These are phyloP conservation scores for Trametes polyzona DNA, from an alignment of 1,284 basidiomycete species.

Conservation along the genomic window DNA sequence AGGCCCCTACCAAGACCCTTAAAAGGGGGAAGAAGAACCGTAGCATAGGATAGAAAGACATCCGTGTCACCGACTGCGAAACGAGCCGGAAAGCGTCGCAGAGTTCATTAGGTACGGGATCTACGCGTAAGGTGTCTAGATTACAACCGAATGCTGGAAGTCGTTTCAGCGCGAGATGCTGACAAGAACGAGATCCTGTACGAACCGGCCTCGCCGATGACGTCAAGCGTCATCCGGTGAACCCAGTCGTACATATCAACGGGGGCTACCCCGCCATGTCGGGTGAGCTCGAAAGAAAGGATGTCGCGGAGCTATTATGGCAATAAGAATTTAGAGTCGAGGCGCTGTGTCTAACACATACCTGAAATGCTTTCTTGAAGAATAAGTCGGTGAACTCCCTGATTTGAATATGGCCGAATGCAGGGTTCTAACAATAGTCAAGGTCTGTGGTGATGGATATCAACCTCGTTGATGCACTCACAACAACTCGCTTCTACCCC, in stretches of 20 bases:
- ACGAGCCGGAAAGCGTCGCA: constrained; percentile 41
- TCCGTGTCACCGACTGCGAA: constrained; percentile 6
- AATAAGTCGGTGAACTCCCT: constrained; percentile 58
- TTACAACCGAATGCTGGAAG: constrained; percentile 43
- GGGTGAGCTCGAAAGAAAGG: constrained; percentile 21
- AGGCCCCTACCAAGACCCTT: constrained; percentile 19
- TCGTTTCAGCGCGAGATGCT: no score
- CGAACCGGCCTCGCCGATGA: constrained; percentile 52
- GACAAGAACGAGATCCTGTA: background rate
- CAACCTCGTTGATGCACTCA: no score
- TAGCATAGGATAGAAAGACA: constrained; percentile 5
- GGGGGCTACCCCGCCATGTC: constrained; percentile 18
- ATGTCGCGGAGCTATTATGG: constrained; percentile 33
- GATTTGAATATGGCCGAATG: constrained; percentile 57
- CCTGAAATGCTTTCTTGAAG: constrained; percentile 52
- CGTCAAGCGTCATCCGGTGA: constrained; percentile 48
- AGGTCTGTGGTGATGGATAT: no score
- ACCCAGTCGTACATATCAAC: constrained; percentile 48
- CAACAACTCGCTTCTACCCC: no score
- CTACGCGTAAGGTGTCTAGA: constrained; percentile 43
- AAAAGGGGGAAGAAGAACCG: constrained; percentile 18
- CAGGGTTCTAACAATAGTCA: no score
- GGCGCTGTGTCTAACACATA: constrained; percentile 21
- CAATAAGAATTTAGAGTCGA: background rate
- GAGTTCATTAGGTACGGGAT: constrained; percentile 42